Percentiles rank a stretch among this genome's conserved stretches.
Conservation (phyloP, 352 stramenopile genomes). For the Lagenidium sp. region DNA sequence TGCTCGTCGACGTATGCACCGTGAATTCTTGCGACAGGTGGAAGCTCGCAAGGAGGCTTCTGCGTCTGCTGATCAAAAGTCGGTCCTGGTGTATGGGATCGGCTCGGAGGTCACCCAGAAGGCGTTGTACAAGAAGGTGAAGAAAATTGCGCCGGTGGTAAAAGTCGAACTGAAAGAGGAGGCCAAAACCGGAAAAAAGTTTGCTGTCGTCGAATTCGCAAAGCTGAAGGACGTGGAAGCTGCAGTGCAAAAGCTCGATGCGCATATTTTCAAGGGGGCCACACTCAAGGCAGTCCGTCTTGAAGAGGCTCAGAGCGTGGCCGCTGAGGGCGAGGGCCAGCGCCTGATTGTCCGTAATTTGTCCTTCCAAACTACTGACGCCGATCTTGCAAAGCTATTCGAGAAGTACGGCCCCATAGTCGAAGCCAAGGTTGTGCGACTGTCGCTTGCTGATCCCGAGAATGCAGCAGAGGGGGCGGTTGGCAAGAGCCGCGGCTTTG, state of each 20-base stretch:
- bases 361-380: conserved; percentile 69
- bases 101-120: conserved; percentile 65
- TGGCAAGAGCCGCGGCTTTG: conserved; percentile 70
- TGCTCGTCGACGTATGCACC: conserved; percentile 60
- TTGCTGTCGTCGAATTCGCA: conserved; percentile 58
- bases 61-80: conserved; percentile 48
- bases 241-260: conserved; percentile 66
- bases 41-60: conserved; percentile 48
- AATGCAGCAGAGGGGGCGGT: conserved; percentile 21
- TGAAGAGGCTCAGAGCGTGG: conserved; percentile 10
- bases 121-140: conserved; percentile 70
- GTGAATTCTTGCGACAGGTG: conserved; percentile 66
- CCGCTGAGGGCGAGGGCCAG: conserved; percentile 28
- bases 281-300: conserved; percentile 54
- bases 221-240: conserved; percentile 33
- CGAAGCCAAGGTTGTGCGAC: conserved; percentile 67
- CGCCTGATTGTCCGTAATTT: conserved; percentile 82
- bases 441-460: conserved; percentile 45
- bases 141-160: conserved; percentile 48
- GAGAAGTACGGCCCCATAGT: conserved; percentile 47
- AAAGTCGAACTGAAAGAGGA: conserved; percentile 61
- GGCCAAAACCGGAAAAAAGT: conserved; percentile 39
- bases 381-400: conserved; percentile 66
- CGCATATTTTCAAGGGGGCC: conserved; percentile 77
- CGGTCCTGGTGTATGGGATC: conserved; percentile 66